These are phyloP conservation scores for Thielaviopsis punctulata DNA, from an alignment of 2,329 filamentous ascomycete genomes.

Conservation along the genomic window DNA sequence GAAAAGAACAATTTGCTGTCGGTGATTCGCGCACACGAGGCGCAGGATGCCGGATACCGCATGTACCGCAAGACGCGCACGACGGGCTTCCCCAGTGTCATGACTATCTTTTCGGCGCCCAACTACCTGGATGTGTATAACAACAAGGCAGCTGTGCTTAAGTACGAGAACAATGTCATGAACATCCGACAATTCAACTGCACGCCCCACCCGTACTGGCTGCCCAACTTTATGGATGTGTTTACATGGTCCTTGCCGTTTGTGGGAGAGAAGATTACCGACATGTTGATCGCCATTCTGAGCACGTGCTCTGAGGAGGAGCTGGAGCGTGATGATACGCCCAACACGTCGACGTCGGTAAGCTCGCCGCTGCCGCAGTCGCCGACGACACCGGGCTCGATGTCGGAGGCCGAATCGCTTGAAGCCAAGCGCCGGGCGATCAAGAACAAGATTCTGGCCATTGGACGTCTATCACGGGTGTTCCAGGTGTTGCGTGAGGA, in stretches of 20 bases:
- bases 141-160: conserved; percentile 97
- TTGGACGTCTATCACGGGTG: conserved; percentile 86
- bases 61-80: conserved; percentile 99
- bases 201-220: conserved; percentile 97
- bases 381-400: conserved; percentile 29
- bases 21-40: conserved; percentile 93
- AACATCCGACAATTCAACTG: conserved; percentile 99
- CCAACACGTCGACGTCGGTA: conserved; percentile 40
- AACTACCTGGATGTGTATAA: conserved; percentile 99
- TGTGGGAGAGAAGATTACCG: conserved; percentile 96
- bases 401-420: conserved; percentile 61
- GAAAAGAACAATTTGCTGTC: conserved; percentile 98
- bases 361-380: conserved; percentile 51
- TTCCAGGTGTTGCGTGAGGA: conserved; percentile 98
- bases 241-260: conserved; percentile 99
- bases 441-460: conserved; percentile 99
- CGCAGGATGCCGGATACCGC: conserved; percentile 92
- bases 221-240: conserved; percentile 99
- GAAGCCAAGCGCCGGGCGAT: conserved; percentile 93
- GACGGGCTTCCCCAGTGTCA: conserved; percentile 95
- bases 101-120: conserved; percentile 98
- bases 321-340: conserved; percentile 65
- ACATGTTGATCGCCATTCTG: conserved; percentile 97
- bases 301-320: conserved; percentile 99
- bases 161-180: conserved; percentile 99